These are phyloP conservation scores for Sophora flavescens DNA, from an alignment of 306 rosid species.

Conservation along the genomic window DNA sequence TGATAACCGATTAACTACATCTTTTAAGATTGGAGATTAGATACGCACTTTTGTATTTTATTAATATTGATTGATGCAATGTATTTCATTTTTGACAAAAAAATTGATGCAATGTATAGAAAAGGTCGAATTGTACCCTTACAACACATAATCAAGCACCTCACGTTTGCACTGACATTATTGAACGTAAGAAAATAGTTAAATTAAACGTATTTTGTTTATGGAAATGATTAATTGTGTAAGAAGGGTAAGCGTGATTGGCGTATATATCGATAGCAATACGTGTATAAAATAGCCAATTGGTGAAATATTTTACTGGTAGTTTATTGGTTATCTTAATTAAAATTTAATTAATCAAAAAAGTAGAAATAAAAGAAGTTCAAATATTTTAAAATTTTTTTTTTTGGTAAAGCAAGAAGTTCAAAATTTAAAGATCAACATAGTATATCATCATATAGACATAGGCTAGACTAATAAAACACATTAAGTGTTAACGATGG, in stretches of 20 bases:
- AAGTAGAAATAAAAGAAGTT: too few species aligned
- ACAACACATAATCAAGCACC: neutral
- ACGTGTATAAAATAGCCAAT: conserved; percentile 2
- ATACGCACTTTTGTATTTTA: neutral
- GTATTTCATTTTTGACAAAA: too few species aligned
- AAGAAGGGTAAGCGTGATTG: neutral
- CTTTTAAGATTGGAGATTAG: neutral
- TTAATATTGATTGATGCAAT: conserved; percentile 32
- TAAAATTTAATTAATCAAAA: neutral
- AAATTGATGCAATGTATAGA: conserved; percentile 39
- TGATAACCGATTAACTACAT: conserved; percentile 17
- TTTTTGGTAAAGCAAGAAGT: too few species aligned
- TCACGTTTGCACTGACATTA: neutral
- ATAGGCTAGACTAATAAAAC: too few species aligned
- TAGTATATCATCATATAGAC: too few species aligned
- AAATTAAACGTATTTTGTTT: neutral
- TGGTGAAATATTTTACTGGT: neutral
- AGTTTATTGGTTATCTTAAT: neutral
- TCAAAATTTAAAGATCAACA: too few species aligned
- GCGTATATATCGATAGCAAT: neutral
- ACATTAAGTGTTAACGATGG: too few species aligned
- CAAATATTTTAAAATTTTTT: too few species aligned
- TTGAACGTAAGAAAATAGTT: neutral
- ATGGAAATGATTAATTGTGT: neutral
- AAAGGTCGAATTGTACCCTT: neutral